A percentile compares a stretch with the other conserved stretches of the same genome.
These are phyloP conservation scores for Wickerhamiella alocasiicola DNA, from an alignment of 805 yeast species.

Conservation along the genomic window DNA sequence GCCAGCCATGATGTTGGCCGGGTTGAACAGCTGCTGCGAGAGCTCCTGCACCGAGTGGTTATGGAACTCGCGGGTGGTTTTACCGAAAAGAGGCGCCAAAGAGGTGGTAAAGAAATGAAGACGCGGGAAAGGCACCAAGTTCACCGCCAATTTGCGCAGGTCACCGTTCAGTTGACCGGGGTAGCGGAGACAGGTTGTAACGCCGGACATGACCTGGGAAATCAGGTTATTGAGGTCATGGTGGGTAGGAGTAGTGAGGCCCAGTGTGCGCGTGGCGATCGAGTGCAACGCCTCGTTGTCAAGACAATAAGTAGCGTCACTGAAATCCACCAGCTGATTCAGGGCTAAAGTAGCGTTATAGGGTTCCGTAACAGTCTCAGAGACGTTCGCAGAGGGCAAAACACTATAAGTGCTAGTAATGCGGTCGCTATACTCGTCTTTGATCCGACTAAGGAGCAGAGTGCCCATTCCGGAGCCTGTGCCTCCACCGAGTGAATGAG, in stretches of 20 bases:
- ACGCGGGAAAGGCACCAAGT: slow-evolving; percentile 90
- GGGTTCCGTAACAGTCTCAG: slow-evolving; percentile 92
- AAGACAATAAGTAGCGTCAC: slow-evolving; percentile 90
- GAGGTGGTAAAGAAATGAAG: slow-evolving; percentile 93
- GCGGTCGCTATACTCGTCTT: slow-evolving; percentile 90
- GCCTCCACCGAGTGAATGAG: slow-evolving; percentile 80
- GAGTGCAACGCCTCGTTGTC: slow-evolving; percentile 89
- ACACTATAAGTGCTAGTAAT: slow-evolving; percentile 95
- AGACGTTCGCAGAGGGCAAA: slow-evolving; percentile 79
- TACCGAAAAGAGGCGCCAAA: slow-evolving; percentile 79
- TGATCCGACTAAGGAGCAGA: slow-evolving; percentile 64
- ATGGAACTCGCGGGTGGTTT: slow-evolving; percentile 71
- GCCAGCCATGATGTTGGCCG: slow-evolving; percentile 93
- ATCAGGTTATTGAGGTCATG: slow-evolving; percentile 70
- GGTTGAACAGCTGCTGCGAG: slow-evolving; percentile 86
- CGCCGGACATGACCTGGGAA: slow-evolving; percentile 89
- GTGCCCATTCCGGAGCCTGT: slow-evolving; percentile 98
- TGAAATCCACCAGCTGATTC: slow-evolving; percentile 80
- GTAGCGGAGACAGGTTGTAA: slow-evolving; percentile 83
- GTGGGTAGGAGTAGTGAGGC: slow-evolving; percentile 66
- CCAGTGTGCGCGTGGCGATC: slow-evolving; percentile 77
- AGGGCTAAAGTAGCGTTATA: slow-evolving; percentile 85
- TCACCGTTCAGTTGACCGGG: slow-evolving; percentile 94
- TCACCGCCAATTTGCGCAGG: slow-evolving; percentile 84
- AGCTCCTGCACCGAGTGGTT: slow-evolving; percentile 79